These are phyloP conservation scores for Asterionellopsis glacialis DNA, from an alignment of 108 stramenopile species.

Conservation along the genomic window DNA sequence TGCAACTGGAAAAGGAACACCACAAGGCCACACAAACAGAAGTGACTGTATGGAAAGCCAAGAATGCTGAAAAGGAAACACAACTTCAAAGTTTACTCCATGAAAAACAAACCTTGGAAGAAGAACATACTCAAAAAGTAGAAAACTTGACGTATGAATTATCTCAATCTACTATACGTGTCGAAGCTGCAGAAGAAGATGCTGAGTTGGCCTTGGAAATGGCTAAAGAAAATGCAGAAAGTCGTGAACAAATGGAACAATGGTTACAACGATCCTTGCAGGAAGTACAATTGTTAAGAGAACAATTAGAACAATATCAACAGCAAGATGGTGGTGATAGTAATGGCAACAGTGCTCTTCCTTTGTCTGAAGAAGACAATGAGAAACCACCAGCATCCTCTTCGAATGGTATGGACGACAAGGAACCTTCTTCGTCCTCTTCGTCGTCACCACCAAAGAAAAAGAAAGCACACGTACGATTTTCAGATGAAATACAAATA, in stretches of 20 bases:
- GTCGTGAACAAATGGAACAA: slow-evolving; percentile 57
- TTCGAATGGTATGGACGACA: no score
- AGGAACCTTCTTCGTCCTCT: no score
- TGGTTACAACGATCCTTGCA: slow-evolving; percentile 46
- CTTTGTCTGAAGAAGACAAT: slow-evolving; percentile 13
- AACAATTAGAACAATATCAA: slow-evolving; percentile 12
- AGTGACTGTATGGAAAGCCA: slow-evolving; percentile 14
- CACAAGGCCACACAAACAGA: slow-evolving; percentile 39
- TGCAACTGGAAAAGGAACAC: slow-evolving; percentile 38
- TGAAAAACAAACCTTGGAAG: slow-evolving; percentile 20
- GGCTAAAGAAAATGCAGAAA: slow-evolving; percentile 62
- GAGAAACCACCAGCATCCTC: background rate
- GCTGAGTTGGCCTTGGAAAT: slow-evolving; percentile 69
- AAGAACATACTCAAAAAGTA: slow-evolving; percentile 14
- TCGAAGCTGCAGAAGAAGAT: slow-evolving; percentile 84
- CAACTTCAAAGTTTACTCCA: slow-evolving; percentile 26
- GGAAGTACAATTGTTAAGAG: slow-evolving; percentile 42
- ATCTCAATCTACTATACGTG: slow-evolving; percentile 17
- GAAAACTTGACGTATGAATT: slow-evolving; percentile 34
- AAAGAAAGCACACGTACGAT: background rate
- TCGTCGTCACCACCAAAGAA: background rate
- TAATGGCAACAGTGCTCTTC: slow-evolving; percentile 7
- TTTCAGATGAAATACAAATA: slow-evolving; percentile 1
- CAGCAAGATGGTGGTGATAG: background rate
- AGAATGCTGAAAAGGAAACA: slow-evolving; percentile 31